Base-by-base conservation (phyloP, 768 basidiomycete species). In the Boletus rufocinnamomeus region DNA sequence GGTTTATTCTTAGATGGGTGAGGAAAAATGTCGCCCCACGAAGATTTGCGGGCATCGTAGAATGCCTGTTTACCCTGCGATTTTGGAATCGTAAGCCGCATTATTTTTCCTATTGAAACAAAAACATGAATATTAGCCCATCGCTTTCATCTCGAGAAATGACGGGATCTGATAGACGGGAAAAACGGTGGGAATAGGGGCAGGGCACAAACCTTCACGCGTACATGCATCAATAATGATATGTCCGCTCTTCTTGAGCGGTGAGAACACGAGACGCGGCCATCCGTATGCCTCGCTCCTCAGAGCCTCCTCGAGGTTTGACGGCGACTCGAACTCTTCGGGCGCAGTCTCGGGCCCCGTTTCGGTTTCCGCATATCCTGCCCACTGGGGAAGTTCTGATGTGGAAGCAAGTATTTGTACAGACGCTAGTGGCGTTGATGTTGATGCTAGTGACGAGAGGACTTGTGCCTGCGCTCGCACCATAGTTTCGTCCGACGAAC, bases 1-100 rank as follows among this genome's bases (percentile, higher is more conserved):
- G 89, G 85, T 7, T 78, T 68, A 68, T 90, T 92, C 74, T 94
- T 95, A 6, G 94, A 85, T 19, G 79, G 74, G 68, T 98, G 95
- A 23, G 97, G 97, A 74, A 98, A 98, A 25, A 93, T 79, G 70
- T 98, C 97, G 21, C 97, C 97, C 95, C 96, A 98, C 11, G 74
- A 75, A 0, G 91, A 87, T 75, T 98, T 98, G 37, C 95, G 86
- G 3, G 95, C 95, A 71, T 98, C 97, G 69, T 98, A 94, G 69
- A 86, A 99, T 0, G 84, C 82, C 66, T 98, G 95, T 72, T 93
- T 95, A n/a, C 95, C 95, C 75, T 95, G 95, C 2, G 93, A 95
- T 64, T 86, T 94, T 0, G 96, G 91, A 40, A 96, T 86, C 6
- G 90, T 96, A 73, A 95, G 77, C 6, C 96, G 87, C 82, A 95